A percentile compares a stretch with the other conserved stretches of the same genome.
Evolutionary conservation across 495 filamentous ascomycete genomes (phyloP).

Genomic region (Talaromyces ruber): DNA sequence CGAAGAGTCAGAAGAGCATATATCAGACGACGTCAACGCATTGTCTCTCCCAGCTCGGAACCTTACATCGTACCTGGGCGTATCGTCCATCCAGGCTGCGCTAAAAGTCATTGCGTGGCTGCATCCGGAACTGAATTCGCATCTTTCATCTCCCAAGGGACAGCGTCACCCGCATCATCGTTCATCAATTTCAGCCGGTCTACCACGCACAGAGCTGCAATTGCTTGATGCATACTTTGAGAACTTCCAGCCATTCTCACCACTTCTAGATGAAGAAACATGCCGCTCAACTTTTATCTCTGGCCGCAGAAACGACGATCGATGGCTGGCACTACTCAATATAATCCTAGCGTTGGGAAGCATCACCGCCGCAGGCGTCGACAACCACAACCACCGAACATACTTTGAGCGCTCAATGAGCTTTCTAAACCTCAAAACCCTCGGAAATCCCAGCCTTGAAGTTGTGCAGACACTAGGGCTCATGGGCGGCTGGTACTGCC

Average conservation of each 20-base stretch:
- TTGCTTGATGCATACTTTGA: slow-evolving; percentile 73
- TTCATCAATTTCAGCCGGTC: slow-evolving; percentile 39
- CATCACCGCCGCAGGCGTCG: slow-evolving; percentile 59
- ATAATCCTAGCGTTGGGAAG: slow-evolving; percentile 76
- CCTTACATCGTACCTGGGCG: slow-evolving; percentile 68
- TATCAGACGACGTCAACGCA: slow-evolving; percentile 76
- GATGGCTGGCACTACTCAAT: slow-evolving; percentile 71
- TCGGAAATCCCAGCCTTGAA: slow-evolving; percentile 50
- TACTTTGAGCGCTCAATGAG: slow-evolving; percentile 67
- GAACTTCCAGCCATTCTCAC: slow-evolving; percentile 64
- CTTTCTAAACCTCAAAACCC: slow-evolving; percentile 56
- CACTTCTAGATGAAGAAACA: slow-evolving; percentile 66
- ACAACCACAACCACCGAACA: slow-evolving; percentile 61
- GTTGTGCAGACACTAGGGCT: slow-evolving; percentile 62
- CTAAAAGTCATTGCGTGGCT: slow-evolving; percentile 75
- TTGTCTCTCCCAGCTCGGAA: slow-evolving; percentile 64
- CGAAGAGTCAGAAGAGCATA: slow-evolving; percentile 47
- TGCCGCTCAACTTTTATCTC: slow-evolving; percentile 67
- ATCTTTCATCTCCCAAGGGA: slow-evolving; percentile 35
- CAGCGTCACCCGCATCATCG: slow-evolving; percentile 39
- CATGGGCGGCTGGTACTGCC: slow-evolving; percentile 70
- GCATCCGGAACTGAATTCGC: slow-evolving; percentile 52
- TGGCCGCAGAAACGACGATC: slow-evolving; percentile 56
- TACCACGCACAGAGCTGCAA: slow-evolving; percentile 39
- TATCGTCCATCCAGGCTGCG: slow-evolving; percentile 75